phyloP scores from a whole-genome alignment of 108 stramenopile genomes.

The Chaetoceros muelleri region DNA sequence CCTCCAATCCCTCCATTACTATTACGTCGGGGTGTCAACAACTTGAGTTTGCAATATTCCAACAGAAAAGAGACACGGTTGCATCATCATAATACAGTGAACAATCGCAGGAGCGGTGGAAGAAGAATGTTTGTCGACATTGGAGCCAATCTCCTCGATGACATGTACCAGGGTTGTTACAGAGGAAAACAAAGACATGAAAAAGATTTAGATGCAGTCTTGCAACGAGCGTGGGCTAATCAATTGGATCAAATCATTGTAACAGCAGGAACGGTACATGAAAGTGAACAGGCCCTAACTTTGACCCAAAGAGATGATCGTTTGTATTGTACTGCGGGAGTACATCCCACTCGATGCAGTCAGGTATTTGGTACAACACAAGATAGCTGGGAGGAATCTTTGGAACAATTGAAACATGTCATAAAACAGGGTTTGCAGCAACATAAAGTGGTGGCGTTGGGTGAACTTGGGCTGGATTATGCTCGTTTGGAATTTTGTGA shows the following conservation, averaged over 20 bases:
- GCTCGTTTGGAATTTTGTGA: slow-evolving; percentile 86
- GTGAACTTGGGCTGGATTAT: slow-evolving; percentile 94
- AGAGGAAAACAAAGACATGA: slow-evolving; percentile 74
- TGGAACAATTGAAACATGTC: slow-evolving; percentile 35
- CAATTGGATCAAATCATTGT: slow-evolving; percentile 58
- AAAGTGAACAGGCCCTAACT: slow-evolving; percentile 29
- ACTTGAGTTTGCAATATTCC: too few species aligned
- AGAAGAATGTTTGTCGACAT: slow-evolving; percentile 93
- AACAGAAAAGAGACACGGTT: too few species aligned
- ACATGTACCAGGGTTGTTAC: slow-evolving; percentile 77
- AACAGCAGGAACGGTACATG: slow-evolving; percentile 72
- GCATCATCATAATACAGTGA: too few species aligned
- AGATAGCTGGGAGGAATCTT: slow-evolving; percentile 14
- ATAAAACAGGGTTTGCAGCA: slow-evolving; percentile 33
- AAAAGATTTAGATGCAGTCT: slow-evolving; percentile 72
- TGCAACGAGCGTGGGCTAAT: slow-evolving; percentile 53
- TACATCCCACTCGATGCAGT: slow-evolving; percentile 89
- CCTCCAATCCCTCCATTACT: too few species aligned
- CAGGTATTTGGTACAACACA: slow-evolving; percentile 46
- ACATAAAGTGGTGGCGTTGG: slow-evolving; percentile 79
- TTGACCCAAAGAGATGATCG: slow-evolving; percentile 2
- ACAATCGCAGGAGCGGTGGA: too few species aligned
- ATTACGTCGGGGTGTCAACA: too few species aligned
- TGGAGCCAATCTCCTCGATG: slow-evolving; percentile 89
- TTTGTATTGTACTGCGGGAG: slow-evolving; percentile 82